Evolutionary conservation across 768 basidiomycete species (phyloP), one percentile per base, ranked within the genome.

Genomic region (Fistulinella prunicolor): DNA sequence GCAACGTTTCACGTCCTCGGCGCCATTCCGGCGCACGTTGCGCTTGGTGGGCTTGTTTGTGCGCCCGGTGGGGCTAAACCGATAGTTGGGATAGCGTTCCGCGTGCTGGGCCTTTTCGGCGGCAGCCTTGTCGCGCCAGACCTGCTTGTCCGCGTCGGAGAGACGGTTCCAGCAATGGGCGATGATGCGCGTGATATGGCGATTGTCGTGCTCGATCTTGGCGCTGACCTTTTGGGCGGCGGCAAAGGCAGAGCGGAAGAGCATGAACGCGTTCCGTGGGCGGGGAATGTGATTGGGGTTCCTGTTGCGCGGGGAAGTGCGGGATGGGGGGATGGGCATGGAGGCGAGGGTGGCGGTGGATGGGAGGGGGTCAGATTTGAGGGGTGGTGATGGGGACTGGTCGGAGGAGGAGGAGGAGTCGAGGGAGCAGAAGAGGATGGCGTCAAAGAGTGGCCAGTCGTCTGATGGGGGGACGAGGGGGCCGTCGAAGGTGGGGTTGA

Each of bases 181-280:
- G 29, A 78, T 70, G 58, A 79, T 78, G 47, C 77, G 74, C 38
- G 79, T 80, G 58, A 83, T 79, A 49, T 79, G 75, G 24, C 80
- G 70, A 57, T 82, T 76, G 58, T 83, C 78, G 52, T 70, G 72
- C 58, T 83, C 81, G 53, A 81, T 68, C 17, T 59, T 64, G n/a
- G 70, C 66, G 42, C 55, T 62, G 50, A 80, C 72, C 50, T 75
- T 78, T 35, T 77, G 73, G 7, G 73, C 71, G 4, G 77, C 74
- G 34, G 79, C 77, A 42, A 85, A 81, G 46, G 76, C 79, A 21
- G 79, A 83, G 19, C 82, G 75, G 62, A 78, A 84, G 61, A 83
- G 75, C 73, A 84, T 73, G 59, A 75, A 73, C 34, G 72, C 73
- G 53, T 73, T 75, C 3, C 70, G 54, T 1, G 69, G 69, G 35